Conservation (phyloP, 371 early-diverging fungal genomes). For the Mortierella sp. region DNA sequence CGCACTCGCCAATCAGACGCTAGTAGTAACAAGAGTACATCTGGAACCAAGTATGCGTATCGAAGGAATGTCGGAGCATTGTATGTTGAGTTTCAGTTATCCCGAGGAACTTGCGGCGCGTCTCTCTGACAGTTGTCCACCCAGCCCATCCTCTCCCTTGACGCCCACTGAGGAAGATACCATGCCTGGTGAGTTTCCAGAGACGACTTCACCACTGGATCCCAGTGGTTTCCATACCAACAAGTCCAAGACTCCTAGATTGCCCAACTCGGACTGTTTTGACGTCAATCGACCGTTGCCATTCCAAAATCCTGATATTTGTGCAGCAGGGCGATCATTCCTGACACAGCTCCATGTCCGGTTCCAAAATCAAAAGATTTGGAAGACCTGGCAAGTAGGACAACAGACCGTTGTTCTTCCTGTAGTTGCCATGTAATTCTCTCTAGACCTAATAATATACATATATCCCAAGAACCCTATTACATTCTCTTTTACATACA, state of each 20-base stretch:
- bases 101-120: constrained; percentile 36
- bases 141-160: background rate
- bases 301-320: constrained; percentile 28
- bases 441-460: too few relatives aligned
- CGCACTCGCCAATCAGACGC: constrained; percentile 20
- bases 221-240: background rate
- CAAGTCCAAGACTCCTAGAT: background rate
- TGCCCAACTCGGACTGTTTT: background rate
- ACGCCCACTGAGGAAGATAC: constrained; percentile 1
- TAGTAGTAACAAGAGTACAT: constrained; percentile 24
- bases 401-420: constrained; percentile 29
- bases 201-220: background rate
- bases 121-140: constrained; percentile 3
- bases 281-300: constrained; percentile 25
- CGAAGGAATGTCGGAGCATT: constrained; percentile 16
- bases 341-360: constrained; percentile 28
- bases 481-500: too few relatives aligned
- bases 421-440: constrained; percentile 29
- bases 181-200: constrained; percentile 7
- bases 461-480: too few relatives aligned
- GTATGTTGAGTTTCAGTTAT: constrained; percentile 35
- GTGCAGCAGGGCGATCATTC: constrained; percentile 32
- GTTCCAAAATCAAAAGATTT: constrained; percentile 25
- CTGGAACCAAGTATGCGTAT: constrained; percentile 19
- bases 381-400: constrained; percentile 36